Conservation (phyloP, 331 rosid species). For the Quercus lobata region DNA sequence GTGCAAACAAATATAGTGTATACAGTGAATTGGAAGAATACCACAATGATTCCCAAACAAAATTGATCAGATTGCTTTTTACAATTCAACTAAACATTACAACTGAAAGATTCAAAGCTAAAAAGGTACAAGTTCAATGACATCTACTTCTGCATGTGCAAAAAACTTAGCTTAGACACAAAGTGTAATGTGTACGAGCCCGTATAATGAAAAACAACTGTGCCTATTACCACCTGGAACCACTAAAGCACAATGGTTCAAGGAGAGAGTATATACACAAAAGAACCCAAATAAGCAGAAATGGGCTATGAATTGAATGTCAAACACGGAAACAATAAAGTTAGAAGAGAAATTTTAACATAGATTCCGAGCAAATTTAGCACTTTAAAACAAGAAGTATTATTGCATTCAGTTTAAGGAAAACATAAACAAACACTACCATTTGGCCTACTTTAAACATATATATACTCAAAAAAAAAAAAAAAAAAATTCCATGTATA, state of each 20-base stretch:
- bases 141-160: not conserved
- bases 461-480: not conserved
- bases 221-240: not conserved
- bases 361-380: too few species aligned
- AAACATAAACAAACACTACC: not conserved
- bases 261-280: not conserved
- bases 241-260: not conserved
- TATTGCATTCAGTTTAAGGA: not conserved
- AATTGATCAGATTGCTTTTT: not conserved
- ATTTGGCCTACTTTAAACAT: not conserved
- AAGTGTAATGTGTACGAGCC: not conserved
- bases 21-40: not conserved
- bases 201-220: not conserved
- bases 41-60: not conserved
- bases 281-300: not conserved
- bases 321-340: not conserved
- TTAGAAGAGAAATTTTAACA: too few species aligned
- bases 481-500: not conserved
- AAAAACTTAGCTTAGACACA: too few species aligned
- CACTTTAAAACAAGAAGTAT: too few species aligned
- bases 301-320: not conserved
- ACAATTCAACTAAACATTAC: not conserved
- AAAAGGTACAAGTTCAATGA: not conserved
- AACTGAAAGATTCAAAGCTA: not conserved
- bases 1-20: not conserved